Evolutionary conservation across 257 asterid genomes (phyloP).

Genomic region (Nicotiana knightiana): DNA sequence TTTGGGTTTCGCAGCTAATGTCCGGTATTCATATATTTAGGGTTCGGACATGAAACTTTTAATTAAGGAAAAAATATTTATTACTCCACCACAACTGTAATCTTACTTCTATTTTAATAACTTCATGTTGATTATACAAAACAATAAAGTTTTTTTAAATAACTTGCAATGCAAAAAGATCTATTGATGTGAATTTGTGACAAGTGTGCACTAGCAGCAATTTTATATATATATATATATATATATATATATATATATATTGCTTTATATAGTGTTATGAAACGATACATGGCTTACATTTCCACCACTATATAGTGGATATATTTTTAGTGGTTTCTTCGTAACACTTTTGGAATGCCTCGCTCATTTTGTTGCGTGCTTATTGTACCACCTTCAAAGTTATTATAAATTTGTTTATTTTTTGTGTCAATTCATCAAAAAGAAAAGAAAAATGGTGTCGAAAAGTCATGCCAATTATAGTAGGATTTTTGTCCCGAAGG

Average conservation of each 20-base stretch:
- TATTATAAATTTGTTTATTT: not conserved
- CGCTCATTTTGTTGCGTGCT: not conserved
- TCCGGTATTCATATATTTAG: too few relatives aligned
- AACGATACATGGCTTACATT: not conserved
- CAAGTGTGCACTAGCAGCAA: not conserved
- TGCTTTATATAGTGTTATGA: not conserved
- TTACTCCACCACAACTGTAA: too few relatives aligned
- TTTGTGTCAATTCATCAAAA: not conserved
- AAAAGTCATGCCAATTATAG: not conserved
- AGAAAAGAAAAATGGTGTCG: not conserved
- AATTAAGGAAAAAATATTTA: too few relatives aligned
- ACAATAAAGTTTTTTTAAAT: not conserved
- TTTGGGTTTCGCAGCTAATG: too few relatives aligned
- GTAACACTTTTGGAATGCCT: constrained; percentile 9
- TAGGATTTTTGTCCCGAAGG: not conserved
- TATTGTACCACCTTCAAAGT: not conserved
- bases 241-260: not conserved
- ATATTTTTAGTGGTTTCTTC: not conserved
- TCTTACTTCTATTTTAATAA: too few relatives aligned
- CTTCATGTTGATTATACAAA: too few relatives aligned
- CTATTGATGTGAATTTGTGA: not conserved
- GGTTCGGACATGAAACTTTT: too few relatives aligned
- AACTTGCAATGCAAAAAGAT: not conserved
- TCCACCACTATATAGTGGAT: not conserved
- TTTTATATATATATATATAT: not conserved